phyloP scores from a whole-genome alignment of 2,329 filamentous ascomycete species.

The Penicillium sp. region DNA sequence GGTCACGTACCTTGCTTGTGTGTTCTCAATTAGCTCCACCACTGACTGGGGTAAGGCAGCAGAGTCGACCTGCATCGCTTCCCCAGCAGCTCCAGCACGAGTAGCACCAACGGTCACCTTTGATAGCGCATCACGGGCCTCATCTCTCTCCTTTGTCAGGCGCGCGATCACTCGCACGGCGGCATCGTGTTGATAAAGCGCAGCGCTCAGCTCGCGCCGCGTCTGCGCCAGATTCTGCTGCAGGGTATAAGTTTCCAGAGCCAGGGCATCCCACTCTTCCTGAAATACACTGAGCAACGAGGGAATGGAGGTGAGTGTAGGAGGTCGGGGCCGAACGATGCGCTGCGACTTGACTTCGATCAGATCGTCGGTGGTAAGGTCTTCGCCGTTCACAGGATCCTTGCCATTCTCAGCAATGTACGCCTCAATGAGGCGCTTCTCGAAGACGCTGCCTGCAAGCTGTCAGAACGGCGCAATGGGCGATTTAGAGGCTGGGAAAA shows the following conservation, averaged over 20 bases:
- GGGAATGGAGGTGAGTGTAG: slow-evolving; percentile 93
- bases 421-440: slow-evolving; percentile 91
- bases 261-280: slow-evolving; percentile 96
- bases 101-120: slow-evolving; percentile 73
- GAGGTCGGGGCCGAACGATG: slow-evolving; percentile 84
- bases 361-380: slow-evolving; percentile 80
- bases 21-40: slow-evolving; percentile 72
- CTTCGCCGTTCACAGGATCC: slow-evolving; percentile 86
- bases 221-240: slow-evolving; percentile 88
- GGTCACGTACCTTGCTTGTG: slow-evolving; percentile 72
- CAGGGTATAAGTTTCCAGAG: slow-evolving; percentile 87
- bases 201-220: slow-evolving; percentile 87
- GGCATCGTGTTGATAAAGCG: slow-evolving; percentile 95
- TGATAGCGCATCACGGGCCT: slow-evolving; percentile 84
- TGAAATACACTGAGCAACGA: slow-evolving; percentile 93
- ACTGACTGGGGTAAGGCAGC: slow-evolving; percentile 73
- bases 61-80: slow-evolving; percentile 91
- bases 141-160: slow-evolving; percentile 86
- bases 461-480: slow-evolving; percentile 31
- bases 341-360: slow-evolving; percentile 81
- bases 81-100: slow-evolving; percentile 58
- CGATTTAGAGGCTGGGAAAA: slow-evolving; percentile 25
- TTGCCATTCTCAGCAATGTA: slow-evolving; percentile 93
- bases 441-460: slow-evolving; percentile 76
- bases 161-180: slow-evolving; percentile 94